These are phyloP conservation scores for Clavariopsis aquatica DNA, from an alignment of 495 filamentous ascomycete species.

Conservation along the genomic window DNA sequence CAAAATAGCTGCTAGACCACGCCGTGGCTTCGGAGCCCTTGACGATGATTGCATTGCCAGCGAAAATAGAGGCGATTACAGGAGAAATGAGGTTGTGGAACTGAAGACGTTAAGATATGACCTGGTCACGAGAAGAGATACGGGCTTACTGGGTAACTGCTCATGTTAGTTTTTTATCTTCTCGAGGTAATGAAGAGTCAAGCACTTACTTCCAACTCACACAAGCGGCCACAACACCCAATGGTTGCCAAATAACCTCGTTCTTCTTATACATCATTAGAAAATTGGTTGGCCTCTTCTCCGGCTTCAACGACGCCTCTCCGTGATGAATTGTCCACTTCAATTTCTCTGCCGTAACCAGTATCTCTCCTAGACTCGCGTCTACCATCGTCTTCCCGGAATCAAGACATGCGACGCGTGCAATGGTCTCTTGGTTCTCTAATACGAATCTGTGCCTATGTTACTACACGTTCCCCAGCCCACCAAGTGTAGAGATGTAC, in stretches of 20 bases:
- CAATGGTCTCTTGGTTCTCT: constrained; percentile 87
- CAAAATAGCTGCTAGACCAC: constrained; percentile 83
- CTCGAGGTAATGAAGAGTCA: constrained; percentile 1
- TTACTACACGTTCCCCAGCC: not conserved
- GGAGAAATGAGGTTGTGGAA: constrained; percentile 95
- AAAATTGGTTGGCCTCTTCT: constrained; percentile 75
- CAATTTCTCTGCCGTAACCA: constrained; percentile 90
- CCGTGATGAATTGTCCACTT: constrained; percentile 93
- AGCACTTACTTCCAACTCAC: constrained; percentile 88
- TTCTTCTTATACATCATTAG: constrained; percentile 97
- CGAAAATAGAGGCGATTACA: constrained; percentile 84
- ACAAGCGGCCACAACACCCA: constrained; percentile 88
- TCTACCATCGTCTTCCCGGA: constrained; percentile 97
- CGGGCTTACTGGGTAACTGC: constrained; percentile 48
- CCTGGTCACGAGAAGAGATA: not conserved
- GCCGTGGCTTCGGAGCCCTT: constrained; percentile 93
- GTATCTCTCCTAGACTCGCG: constrained; percentile 87
- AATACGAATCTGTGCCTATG: constrained; percentile 63
- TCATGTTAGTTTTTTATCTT: constrained; percentile 6
- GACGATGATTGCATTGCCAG: constrained; percentile 88
- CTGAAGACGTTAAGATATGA: constrained; percentile 38
- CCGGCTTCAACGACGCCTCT: constrained; percentile 73
- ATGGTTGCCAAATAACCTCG: constrained; percentile 83
- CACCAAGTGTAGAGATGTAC: constrained; percentile 46
- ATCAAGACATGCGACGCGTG: constrained; percentile 83